Base-by-base conservation (phyloP, 1,139 yeast genomes). In the Kurtzmaniella quercitrusa region DNA sequence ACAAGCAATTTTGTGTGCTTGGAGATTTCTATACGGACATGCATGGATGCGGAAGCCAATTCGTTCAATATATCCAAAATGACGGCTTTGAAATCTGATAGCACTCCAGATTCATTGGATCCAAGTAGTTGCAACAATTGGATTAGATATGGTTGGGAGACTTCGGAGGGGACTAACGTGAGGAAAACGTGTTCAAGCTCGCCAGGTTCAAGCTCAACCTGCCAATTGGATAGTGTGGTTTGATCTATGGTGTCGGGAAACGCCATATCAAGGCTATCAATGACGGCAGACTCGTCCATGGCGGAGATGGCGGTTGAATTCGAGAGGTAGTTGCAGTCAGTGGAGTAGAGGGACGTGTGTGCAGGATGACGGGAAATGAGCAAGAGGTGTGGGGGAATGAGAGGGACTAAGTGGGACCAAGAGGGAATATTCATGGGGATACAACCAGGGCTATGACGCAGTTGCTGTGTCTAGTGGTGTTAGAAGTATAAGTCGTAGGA, bases 181-280 rank as follows among this genome's bases (percentile, higher is more conserved):
- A 50, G 44, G 18, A 51, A 48, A 9, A 50, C 48, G 44, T 61
- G 62, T 24, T 52, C 47, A 6, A 57, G 40, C 34, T 48, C 49
- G 39, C 65, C 72, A 6, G 53, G 45, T 19, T 36, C 38, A 31
- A 70, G 48, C 40, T 70, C 76, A 4, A 66, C 54, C 46, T 68
- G 70, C 77, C 77, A 72, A 46, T 65, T 63, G 41, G 46, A 34
- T 12, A 72, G 54, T 12, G 62, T 48, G 3, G 59, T 65, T 36
- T 48, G 49, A 46, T 71, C 63, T 40, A 71, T 49, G n/a, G 55
- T 49, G 44, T 54, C 38, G 3, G 38, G 38, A 10, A 36, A 36
- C n/a, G 38, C 38, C 15, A n/a, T 10, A n/a, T 10, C 16, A 19
- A 36, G 38, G 15, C 8, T 14, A 14, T 36, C 27, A 7, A 21